Evolutionary conservation across 2,329 filamentous ascomycete species (phyloP).

Genomic region (Didymella keratinophila): DNA sequence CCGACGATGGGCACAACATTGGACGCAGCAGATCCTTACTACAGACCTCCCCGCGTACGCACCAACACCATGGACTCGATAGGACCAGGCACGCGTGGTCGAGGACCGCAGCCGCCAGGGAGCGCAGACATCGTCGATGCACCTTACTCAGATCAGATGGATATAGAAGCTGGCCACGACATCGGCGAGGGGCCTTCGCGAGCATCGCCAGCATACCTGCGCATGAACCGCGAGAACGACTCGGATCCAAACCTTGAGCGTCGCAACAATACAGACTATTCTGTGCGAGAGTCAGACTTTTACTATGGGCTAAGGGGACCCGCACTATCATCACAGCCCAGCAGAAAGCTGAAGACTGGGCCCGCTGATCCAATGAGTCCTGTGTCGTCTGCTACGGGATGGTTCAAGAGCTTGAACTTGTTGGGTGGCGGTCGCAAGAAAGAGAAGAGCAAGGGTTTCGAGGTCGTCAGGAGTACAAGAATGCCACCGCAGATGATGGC

Average conservation of each 20-base stretch:
- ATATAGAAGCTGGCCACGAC: constrained; percentile 42
- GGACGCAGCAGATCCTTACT: constrained; percentile 75
- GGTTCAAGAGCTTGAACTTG: constrained; percentile 73
- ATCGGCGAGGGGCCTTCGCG: constrained; percentile 48
- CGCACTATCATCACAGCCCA: constrained; percentile 80
- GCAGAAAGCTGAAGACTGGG: constrained; percentile 87
- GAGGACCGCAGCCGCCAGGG: constrained; percentile 52
- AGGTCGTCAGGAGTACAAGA: constrained; percentile 89
- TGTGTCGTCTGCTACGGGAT: constrained; percentile 86
- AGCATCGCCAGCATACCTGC: constrained; percentile 60
- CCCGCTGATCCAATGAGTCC: constrained; percentile 94
- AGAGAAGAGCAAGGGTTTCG: constrained; percentile 95
- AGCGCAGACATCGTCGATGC: constrained; percentile 58
- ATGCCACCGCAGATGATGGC: constrained; percentile 78
- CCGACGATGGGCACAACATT: constrained; percentile 46
- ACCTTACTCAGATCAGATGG: constrained; percentile 56
- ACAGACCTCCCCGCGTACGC: constrained; percentile 80
- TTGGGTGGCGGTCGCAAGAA: constrained; percentile 85
- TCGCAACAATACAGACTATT: constrained; percentile 78
- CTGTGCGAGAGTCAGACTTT: constrained; percentile 93
- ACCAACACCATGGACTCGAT: constrained; percentile 64
- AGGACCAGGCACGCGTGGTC: constrained; percentile 56
- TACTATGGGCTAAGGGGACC: constrained; percentile 94
- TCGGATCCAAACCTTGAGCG: constrained; percentile 64
- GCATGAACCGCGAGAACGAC: constrained; percentile 53